Evolutionary conservation across 1,284 basidiomycete genomes (phyloP), one percentile per base, ranked within the genome.

Genomic region (Phellopilus nigrolimitatus): DNA sequence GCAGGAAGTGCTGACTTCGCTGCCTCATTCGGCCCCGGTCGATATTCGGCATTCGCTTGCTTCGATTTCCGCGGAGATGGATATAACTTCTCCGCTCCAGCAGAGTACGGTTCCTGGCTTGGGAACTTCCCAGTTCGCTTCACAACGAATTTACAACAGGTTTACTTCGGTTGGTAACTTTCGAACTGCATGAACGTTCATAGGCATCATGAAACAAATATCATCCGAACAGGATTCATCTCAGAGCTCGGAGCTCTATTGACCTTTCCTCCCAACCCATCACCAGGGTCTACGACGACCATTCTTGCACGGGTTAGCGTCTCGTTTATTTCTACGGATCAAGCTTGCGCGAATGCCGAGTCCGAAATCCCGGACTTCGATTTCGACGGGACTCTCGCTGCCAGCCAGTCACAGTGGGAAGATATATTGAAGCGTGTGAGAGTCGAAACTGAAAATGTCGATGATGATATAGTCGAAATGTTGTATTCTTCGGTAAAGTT

Each of bases 311-410:
- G 79, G 13, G 73, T 77, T 3, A 80, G 81, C 12, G 73, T 83
- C 3, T 82, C 80, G 0, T 75, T 82, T 58, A 78, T 83, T 43
- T 82, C 80, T 3, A 63, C 70, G 4, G 73, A 72, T 3, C 78
- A 82, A 59, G 81, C 82, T 0, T 84, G 81, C 58, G 55, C 66
- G 0, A 82, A 79, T 56, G 80, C 80, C 0, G 76, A 79, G 58
- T 67, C 72, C 39, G 82, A 84, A 59, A 80, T 83, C n/a, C 75
- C 76, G 0, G 69, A 75, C 55, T 80, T 75, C 54, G 73, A 78
- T 56, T 82, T 84, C 57, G 74, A 76, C 4, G 60, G 60, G 2
- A 72, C 79, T 2, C 66, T 68, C 13, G 59, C 60, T 3, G 69
- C 70, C 9, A 72, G 71, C 27, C 65, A 75, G 36, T 68, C 66